A percentile compares a stretch with the other conserved stretches of the same genome.
These are phyloP conservation scores for Hibiscus mutabilis DNA, from an alignment of 345 rosid genomes.

Conservation along the genomic window DNA sequence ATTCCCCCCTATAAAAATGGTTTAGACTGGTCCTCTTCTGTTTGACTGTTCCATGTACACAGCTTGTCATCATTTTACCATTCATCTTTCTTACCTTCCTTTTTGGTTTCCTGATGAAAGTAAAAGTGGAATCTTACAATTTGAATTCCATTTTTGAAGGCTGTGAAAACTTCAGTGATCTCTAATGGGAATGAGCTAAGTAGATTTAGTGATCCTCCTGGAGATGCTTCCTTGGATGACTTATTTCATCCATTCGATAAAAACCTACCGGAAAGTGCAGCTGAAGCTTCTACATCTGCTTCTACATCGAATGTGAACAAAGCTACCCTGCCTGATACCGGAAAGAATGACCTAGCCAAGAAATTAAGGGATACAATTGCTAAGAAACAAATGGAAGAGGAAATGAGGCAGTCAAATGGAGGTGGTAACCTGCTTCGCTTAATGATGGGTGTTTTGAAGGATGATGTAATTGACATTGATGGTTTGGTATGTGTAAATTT, in stretches of 20 bases:
- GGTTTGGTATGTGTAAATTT: slow-evolving; percentile 70
- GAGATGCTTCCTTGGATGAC: slow-evolving; percentile 96
- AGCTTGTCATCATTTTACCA: not conserved
- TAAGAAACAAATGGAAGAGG: slow-evolving; percentile 87
- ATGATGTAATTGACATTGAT: slow-evolving; percentile 89
- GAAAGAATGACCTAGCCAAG: slow-evolving; percentile 83
- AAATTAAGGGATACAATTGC: slow-evolving; percentile 89
- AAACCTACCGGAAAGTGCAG: slow-evolving; percentile 37
- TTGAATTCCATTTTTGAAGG: slow-evolving; percentile 39
- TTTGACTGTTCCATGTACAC: not conserved
- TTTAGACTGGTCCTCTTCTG: not conserved
- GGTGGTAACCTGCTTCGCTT: slow-evolving; percentile 78
- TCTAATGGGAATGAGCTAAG: slow-evolving; percentile 66
- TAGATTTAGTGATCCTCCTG: slow-evolving; percentile 91
- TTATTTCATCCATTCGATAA: slow-evolving; percentile 80
- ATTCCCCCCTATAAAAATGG: not conserved
- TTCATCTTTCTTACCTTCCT: not conserved
- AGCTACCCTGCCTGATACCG: slow-evolving; percentile 50
- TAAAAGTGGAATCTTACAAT: slow-evolving; percentile 1
- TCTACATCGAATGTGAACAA: slow-evolving; percentile 59
- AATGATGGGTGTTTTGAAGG: slow-evolving; percentile 85
- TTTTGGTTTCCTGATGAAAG: slow-evolving; percentile 10
- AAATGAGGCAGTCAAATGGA: slow-evolving; percentile 67
- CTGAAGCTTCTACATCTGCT: slow-evolving; percentile 83
- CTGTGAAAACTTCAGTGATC: slow-evolving; percentile 39